Conservation (phyloP, 495 filamentous ascomycete genomes). For the Tuber indicum region DNA sequence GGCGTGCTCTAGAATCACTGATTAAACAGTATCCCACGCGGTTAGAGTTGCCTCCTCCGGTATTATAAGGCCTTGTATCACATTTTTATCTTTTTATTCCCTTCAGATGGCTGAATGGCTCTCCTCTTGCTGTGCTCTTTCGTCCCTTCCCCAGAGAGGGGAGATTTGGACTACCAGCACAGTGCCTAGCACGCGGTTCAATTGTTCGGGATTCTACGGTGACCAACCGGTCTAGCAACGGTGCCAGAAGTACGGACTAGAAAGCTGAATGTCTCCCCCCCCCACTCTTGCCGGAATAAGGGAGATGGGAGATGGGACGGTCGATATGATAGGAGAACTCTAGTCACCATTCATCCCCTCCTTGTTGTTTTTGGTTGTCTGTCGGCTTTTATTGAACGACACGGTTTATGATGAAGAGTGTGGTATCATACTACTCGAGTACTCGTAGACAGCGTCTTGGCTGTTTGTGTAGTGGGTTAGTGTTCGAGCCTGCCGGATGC, state of each 20-base stretch:
- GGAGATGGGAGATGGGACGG: background rate
- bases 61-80: background rate
- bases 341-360: background rate
- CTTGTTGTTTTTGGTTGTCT: background rate
- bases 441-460: too few relatives aligned
- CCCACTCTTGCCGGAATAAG: background rate
- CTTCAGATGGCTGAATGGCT: background rate
- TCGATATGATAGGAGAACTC: background rate
- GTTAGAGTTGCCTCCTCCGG: background rate
- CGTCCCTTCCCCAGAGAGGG: background rate
- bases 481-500: too few relatives aligned
- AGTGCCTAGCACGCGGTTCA: background rate
- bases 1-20: background rate
- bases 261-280: background rate
- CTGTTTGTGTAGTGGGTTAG: background rate
- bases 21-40: background rate
- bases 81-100: background rate
- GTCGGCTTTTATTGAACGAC: background rate
- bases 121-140: background rate
- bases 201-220: background rate
- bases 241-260: background rate
- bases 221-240: background rate
- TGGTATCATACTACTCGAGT: too few relatives aligned
- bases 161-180: background rate
- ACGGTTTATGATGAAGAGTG: background rate